Conservation (phyloP, 176 grass and related monocot genomes). For the Eragrostis curvula region DNA sequence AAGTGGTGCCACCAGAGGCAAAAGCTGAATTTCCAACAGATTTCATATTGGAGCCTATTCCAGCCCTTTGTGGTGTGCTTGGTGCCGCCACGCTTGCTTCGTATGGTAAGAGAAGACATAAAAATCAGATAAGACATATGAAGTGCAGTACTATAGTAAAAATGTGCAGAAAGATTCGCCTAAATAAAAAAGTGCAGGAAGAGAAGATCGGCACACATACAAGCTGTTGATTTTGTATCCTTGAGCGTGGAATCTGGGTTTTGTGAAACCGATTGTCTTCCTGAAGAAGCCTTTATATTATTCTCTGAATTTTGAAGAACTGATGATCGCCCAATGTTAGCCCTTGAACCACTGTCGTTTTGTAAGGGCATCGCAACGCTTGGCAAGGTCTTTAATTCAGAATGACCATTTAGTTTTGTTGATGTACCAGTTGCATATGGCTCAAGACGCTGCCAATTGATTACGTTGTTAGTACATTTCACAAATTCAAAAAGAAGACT, state of each 20-base stretch:
- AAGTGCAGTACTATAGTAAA: slow-evolving; percentile 33
- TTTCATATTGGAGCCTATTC: slow-evolving; percentile 57
- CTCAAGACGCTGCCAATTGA: slow-evolving; percentile 78
- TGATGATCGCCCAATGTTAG: slow-evolving; percentile 73
- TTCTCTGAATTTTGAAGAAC: slow-evolving; percentile 83
- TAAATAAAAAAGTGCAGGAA: slow-evolving; percentile 36
- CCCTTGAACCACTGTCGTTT: slow-evolving; percentile 72
- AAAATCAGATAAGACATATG: slow-evolving; percentile 33
- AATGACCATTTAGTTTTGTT: slow-evolving; percentile 69
- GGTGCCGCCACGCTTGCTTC: slow-evolving; percentile 60
- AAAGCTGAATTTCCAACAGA: slow-evolving; percentile 58
- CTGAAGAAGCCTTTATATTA: slow-evolving; percentile 65
- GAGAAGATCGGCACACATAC: slow-evolving; percentile 58
- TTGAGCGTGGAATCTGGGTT: slow-evolving; percentile 72
- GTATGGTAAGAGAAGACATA: slow-evolving; percentile 54
- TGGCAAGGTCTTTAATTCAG: slow-evolving; percentile 57
- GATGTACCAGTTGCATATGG: slow-evolving; percentile 67
- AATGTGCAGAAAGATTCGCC: slow-evolving; percentile 30
- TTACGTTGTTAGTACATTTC: slow-evolving; percentile 35
- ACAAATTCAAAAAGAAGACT: slow-evolving; percentile 16
- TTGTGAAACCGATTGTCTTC: slow-evolving; percentile 69
- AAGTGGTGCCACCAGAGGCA: slow-evolving; percentile 47
- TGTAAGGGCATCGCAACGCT: slow-evolving; percentile 61
- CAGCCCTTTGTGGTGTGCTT: slow-evolving; percentile 78
- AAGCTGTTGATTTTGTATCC: slow-evolving; percentile 70